Base-by-base conservation (phyloP, 352 stramenopile species). In the Globisporangium rhizosaccharum region DNA sequence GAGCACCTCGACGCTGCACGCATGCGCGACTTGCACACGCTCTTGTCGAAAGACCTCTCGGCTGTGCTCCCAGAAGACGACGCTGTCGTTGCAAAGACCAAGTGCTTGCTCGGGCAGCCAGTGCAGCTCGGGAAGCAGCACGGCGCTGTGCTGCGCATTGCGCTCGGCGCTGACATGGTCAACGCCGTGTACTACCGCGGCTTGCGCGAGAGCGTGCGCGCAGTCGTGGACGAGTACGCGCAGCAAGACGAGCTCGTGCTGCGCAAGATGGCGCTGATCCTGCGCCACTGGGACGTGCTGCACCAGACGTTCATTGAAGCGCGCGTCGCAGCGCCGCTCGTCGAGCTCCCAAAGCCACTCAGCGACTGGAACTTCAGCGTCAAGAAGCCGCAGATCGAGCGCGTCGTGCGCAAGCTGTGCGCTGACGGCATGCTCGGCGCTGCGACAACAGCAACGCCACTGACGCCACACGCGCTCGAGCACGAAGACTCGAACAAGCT, bases 131-230 rank as follows among this genome's bases (percentile, higher is more conserved):
- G 83, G 23, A 87, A 89, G 67, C 79, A 69, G 41, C 55, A 58
- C 0, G 71, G 73, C 42, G 76, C 73, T 47, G 83, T 96, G 9
- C 37, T 96, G 41, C 81, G 87, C n/a, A 91, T 95, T 56, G 87
- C 87, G 0, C 72, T 96, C 33, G 85, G 87, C 14, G 87, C 87
- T 25, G 87, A 95, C 56, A 96, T 96, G 83, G 71, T 95, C 47
- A 93, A 93, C 51, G 53, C 57, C 18, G 75, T 88, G 49, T 81
- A 84, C 64, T 68, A 71, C 57, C 68, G 69, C 26, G 67, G 74
- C 6, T 66, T 67, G 37, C 61, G 56, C 12, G 66, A 76, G 45
- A 68, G 73, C 18, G 73, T 68, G 44, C 51, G 30, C 3, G 54
- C 57, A 30, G 63, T 72, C 8, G 62, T 88, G 3, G 66, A 79